phyloP scores from a whole-genome alignment of 2,329 filamentous ascomycete species.

The Fusarium buharicum region DNA sequence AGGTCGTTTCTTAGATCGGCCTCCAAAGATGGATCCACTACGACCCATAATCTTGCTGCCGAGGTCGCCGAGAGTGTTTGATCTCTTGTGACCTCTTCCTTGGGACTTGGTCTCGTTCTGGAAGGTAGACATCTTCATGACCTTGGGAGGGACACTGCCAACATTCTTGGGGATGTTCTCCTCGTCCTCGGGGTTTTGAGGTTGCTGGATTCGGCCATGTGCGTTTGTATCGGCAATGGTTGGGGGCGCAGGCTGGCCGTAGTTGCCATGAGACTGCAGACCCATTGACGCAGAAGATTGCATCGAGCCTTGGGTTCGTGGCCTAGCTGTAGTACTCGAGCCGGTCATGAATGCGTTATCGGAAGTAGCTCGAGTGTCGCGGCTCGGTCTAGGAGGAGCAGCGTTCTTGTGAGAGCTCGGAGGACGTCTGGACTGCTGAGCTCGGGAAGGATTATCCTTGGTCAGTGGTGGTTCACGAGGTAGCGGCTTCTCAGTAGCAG shows the following conservation, averaged over 20 bases:
- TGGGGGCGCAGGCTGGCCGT: conserved; percentile 88
- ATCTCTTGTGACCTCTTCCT: conserved; percentile 71
- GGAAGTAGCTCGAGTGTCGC: conserved; percentile 52
- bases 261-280: conserved; percentile 69
- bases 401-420: conserved; percentile 59
- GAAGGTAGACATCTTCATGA: conserved; percentile 68
- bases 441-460: conserved; percentile 56
- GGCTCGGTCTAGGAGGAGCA: conserved; percentile 42
- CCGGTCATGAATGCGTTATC: conserved; percentile 58
- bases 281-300: conserved; percentile 75
- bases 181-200: conserved; percentile 69
- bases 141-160: conserved; percentile 68
- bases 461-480: conserved; percentile 65
- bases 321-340: conserved; percentile 63
- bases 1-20: conserved; percentile 63
- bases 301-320: conserved; percentile 85
- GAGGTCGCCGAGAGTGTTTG: conserved; percentile 81
- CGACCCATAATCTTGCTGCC: conserved; percentile 87
- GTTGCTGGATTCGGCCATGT: conserved; percentile 89
- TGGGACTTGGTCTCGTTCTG: conserved; percentile 63
- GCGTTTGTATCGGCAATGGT: conserved; percentile 88
- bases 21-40: conserved; percentile 83
- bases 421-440: conserved; percentile 55
- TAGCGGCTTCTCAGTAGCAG: conserved; percentile 65
- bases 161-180: conserved; percentile 71